These are phyloP conservation scores for Fusarium zealandicum DNA, from an alignment of 2,329 filamentous ascomycete genomes.

Conservation along the genomic window DNA sequence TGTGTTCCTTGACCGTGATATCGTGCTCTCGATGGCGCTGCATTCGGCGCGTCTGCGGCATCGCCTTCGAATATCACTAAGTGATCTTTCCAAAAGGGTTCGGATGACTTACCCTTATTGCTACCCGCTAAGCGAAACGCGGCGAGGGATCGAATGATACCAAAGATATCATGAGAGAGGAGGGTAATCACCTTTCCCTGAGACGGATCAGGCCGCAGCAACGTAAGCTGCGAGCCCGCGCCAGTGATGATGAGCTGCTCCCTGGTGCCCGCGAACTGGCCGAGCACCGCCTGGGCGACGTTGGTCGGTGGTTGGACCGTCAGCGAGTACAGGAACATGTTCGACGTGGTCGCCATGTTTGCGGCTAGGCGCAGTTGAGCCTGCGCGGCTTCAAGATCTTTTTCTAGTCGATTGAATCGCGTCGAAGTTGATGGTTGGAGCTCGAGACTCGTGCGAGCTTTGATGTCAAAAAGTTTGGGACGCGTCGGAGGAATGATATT, in stretches of 20 bases:
- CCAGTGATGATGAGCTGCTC: constrained; percentile 97
- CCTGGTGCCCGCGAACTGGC: constrained; percentile 94
- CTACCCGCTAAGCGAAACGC: constrained; percentile 92
- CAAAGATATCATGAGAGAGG: constrained; percentile 92
- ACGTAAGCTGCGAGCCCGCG: constrained; percentile 85
- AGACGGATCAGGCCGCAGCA: constrained; percentile 84
- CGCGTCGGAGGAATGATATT: constrained; percentile 47
- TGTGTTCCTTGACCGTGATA: constrained; percentile 41
- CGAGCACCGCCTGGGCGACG: constrained; percentile 87
- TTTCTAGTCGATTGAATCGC: constrained; percentile 40
- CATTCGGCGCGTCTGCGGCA: constrained; percentile 35
- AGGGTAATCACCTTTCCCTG: constrained; percentile 87
- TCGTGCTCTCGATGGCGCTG: constrained; percentile 20
- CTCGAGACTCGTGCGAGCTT: constrained; percentile 39
- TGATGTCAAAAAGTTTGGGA: constrained; percentile 43
- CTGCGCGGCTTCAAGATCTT: constrained; percentile 54
- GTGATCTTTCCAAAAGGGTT: constrained; percentile 59
- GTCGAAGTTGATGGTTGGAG: constrained; percentile 38
- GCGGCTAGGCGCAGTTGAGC: constrained; percentile 57
- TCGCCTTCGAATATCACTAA: constrained; percentile 66
- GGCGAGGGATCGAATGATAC: constrained; percentile 88
- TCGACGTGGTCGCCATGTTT: constrained; percentile 94
- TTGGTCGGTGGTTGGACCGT: constrained; percentile 93
- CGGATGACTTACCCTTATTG: constrained; percentile 82
- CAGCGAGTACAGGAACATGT: constrained; percentile 98